Evolutionary conservation across 305 asterid genomes (phyloP).

Genomic region (Solanum hybrid): DNA sequence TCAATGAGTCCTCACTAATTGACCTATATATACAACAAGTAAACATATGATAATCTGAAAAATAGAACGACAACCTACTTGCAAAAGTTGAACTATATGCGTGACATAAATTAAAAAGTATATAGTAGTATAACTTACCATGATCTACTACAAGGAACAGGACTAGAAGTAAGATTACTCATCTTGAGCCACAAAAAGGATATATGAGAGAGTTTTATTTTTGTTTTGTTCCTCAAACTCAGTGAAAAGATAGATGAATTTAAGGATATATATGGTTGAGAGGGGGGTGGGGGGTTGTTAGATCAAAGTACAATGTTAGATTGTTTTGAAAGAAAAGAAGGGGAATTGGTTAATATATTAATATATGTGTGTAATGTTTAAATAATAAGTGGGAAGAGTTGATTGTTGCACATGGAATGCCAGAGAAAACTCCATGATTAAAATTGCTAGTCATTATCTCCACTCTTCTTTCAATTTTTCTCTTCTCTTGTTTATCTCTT

Average conservation of each 20-base stretch:
- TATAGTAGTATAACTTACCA: constrained; percentile 27
- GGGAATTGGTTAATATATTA: constrained; percentile 3
- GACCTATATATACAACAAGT: constrained; percentile 43
- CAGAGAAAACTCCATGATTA: constrained; percentile 75
- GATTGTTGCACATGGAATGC: constrained; percentile 85
- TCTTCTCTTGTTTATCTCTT: background rate
- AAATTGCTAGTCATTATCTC: constrained; percentile 45
- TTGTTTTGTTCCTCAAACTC: constrained; percentile 6
- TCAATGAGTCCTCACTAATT: constrained; percentile 78
- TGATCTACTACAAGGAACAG: constrained; percentile 59
- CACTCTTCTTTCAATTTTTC: constrained; percentile 11
- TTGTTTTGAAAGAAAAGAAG: constrained; percentile 23
- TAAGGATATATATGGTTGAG: constrained; percentile 3
- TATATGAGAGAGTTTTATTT: background rate
- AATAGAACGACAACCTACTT: background rate
- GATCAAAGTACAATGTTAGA: constrained; percentile 27
- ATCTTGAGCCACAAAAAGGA: constrained; percentile 12
- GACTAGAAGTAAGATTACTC: constrained; percentile 25
- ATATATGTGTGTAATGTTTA: background rate
- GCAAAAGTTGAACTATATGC: background rate
- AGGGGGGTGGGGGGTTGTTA: background rate
- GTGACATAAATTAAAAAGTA: background rate
- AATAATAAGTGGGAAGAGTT: constrained; percentile 46
- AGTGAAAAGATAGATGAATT: background rate
- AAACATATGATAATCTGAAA: background rate